Evolutionary conservation across 176 grass and related monocot species (phyloP).

Genomic region (Otatea glauca): DNA sequence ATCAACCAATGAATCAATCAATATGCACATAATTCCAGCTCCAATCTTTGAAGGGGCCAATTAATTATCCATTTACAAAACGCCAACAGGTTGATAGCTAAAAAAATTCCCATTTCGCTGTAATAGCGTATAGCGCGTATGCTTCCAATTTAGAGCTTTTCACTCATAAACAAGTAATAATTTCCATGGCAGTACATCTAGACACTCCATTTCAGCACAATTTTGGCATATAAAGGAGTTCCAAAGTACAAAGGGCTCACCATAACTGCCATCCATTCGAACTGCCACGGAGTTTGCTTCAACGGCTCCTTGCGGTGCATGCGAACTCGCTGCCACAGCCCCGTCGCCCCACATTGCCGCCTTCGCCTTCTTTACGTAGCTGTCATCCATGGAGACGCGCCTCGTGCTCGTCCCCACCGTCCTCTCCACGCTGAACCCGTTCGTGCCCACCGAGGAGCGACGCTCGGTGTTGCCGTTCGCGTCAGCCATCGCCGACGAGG

Average conservation of each 20-base stretch:
- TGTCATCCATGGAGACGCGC: conserved; percentile 89
- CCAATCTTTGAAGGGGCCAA: neutral
- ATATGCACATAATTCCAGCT: conserved; percentile 31
- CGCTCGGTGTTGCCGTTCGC: conserved; percentile 4
- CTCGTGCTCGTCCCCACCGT: conserved; percentile 32
- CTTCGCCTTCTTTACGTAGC: conserved; percentile 84
- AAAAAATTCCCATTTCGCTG: neutral
- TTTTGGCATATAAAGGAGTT: conserved; percentile 9
- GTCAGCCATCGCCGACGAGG: conserved; percentile 13
- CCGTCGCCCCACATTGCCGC: conserved; percentile 62
- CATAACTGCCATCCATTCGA: conserved; percentile 35
- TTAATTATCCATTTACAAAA: neutral
- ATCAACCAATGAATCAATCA: conserved; percentile 49
- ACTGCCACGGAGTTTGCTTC: neutral
- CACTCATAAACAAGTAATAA: conserved; percentile 7
- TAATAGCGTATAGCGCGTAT: neutral
- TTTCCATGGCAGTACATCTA: neutral
- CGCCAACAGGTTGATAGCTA: neutral
- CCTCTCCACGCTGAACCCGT: conserved; percentile 41
- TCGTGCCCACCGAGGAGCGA: conserved; percentile 36
- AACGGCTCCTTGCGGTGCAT: conserved; percentile 29
- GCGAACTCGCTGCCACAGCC: conserved; percentile 40
- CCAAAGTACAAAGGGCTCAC: conserved; percentile 40
- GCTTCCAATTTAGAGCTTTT: neutral
- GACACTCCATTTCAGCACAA: conserved; percentile 36